Percentiles rank a stretch among this genome's conserved stretches.
phyloP scores from a whole-genome alignment of 441 rosid genomes.

The Croton setiger region DNA sequence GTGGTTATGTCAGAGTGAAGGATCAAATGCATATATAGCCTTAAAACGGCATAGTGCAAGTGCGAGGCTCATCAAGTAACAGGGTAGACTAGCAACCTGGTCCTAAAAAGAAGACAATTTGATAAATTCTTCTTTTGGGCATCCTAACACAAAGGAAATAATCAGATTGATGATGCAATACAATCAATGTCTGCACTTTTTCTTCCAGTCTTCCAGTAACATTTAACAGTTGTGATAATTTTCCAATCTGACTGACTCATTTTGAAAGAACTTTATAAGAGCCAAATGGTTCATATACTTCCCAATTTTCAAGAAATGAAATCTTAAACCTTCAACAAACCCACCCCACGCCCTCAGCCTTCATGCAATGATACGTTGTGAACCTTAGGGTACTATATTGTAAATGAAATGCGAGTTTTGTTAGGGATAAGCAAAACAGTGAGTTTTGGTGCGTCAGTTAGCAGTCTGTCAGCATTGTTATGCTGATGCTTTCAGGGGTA shows the following conservation, averaged over 20 bases:
- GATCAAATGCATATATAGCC: background rate
- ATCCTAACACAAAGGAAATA: constrained; percentile 8
- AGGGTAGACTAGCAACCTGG: no score
- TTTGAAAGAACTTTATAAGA: background rate
- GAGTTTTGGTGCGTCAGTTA: no score
- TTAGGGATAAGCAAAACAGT: no score
- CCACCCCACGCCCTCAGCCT: background rate
- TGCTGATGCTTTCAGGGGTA: no score
- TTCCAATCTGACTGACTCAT: background rate
- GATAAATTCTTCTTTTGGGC: background rate
- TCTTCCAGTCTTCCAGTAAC: background rate
- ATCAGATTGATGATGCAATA: background rate
- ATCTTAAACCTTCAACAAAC: background rate
- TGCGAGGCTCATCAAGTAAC: background rate
- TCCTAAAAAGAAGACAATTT: background rate
- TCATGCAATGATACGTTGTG: no score
- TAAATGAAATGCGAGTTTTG: no score
- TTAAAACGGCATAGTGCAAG: background rate
- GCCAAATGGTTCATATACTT: background rate
- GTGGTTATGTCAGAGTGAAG: background rate
- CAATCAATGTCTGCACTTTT: background rate
- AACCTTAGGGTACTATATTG: no score
- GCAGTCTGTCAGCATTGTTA: no score
- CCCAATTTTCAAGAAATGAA: background rate
- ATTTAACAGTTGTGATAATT: background rate